Conservation (phyloP, 768 basidiomycete species). For the Fibroporia radiculosa region DNA sequence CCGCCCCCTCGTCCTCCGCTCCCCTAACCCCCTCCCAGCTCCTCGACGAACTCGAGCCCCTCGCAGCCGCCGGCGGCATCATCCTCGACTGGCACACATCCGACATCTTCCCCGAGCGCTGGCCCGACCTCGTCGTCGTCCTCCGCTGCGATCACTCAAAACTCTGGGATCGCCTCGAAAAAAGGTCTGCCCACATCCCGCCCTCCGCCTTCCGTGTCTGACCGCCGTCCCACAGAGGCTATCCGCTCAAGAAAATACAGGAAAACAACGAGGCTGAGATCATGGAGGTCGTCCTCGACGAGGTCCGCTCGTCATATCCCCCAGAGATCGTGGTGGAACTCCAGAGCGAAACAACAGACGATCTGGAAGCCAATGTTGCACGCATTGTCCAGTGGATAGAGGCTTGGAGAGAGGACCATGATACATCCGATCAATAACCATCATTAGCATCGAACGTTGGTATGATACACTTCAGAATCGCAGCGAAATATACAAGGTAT, state of each 20-base stretch:
- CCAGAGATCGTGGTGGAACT: slow-evolving; percentile 84
- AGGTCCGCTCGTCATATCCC: slow-evolving; percentile 82
- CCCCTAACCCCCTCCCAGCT: slow-evolving; percentile 42
- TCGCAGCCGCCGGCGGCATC: slow-evolving; percentile 62
- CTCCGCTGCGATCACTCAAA: slow-evolving; percentile 80
- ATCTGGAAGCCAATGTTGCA: slow-evolving; percentile 81
- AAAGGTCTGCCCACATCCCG: slow-evolving; percentile 47
- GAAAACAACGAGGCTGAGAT: slow-evolving; percentile 99
- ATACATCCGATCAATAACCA: slow-evolving; percentile 1
- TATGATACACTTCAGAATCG: not conserved
- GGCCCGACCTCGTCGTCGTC: slow-evolving; percentile 94
- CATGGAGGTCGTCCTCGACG: slow-evolving; percentile 86
- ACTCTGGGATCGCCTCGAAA: slow-evolving; percentile 88
- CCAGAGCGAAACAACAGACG: slow-evolving; percentile 63
- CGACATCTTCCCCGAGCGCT: slow-evolving; percentile 90
- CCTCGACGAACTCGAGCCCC: slow-evolving; percentile 78
- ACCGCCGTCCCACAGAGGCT: slow-evolving; percentile 44
- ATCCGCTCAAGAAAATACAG: slow-evolving; percentile 88
- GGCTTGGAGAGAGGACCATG: slow-evolving; percentile 46
- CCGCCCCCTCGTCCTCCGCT: not conserved
- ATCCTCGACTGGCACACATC: slow-evolving; percentile 95
- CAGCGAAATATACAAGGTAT: not conserved
- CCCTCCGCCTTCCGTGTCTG: not conserved
- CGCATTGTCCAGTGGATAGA: slow-evolving; percentile 86
- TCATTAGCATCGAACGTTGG: not conserved